phyloP scores from a whole-genome alignment of 208 protist species.

The Leishmania tropica region DNA sequence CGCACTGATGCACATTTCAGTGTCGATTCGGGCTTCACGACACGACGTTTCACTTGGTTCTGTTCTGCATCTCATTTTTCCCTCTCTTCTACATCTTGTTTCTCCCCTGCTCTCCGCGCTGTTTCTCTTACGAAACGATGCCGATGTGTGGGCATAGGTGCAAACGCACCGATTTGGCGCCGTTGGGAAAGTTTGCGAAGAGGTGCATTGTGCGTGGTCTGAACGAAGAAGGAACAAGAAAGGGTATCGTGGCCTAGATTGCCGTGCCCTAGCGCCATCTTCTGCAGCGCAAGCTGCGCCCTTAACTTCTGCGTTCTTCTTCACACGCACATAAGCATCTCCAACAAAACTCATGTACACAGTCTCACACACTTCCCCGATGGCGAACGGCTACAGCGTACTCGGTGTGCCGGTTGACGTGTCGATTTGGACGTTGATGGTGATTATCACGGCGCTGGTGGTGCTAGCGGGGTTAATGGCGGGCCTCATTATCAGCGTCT shows the following conservation, averaged over 20 bases:
- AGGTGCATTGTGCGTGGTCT: background rate
- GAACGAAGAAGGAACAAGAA: background rate
- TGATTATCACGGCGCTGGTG: slow-evolving; percentile 46
- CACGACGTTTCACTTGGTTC: background rate
- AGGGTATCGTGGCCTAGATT: background rate
- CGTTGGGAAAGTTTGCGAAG: background rate
- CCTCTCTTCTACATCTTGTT: background rate
- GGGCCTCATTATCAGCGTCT: slow-evolving; percentile 70
- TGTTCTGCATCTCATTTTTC: background rate
- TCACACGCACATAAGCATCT: background rate
- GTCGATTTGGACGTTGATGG: slow-evolving; percentile 29
- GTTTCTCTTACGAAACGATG: background rate
- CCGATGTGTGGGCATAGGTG: background rate
- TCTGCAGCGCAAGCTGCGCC: background rate
- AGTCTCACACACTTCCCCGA: background rate
- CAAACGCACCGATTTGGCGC: background rate
- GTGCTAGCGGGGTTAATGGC: slow-evolving; percentile 59
- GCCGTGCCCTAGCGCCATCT: background rate
- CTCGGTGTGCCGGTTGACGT: slow-evolving; percentile 55
- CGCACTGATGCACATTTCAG: background rate
- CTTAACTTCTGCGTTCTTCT: background rate
- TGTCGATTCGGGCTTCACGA: background rate
- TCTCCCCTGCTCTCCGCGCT: background rate
- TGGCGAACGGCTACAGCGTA: slow-evolving; percentile 35
- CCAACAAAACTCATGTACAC: background rate